These are phyloP conservation scores for Penicillium glabrum DNA, from an alignment of 2,329 filamentous ascomycete genomes.

Conservation along the genomic window DNA sequence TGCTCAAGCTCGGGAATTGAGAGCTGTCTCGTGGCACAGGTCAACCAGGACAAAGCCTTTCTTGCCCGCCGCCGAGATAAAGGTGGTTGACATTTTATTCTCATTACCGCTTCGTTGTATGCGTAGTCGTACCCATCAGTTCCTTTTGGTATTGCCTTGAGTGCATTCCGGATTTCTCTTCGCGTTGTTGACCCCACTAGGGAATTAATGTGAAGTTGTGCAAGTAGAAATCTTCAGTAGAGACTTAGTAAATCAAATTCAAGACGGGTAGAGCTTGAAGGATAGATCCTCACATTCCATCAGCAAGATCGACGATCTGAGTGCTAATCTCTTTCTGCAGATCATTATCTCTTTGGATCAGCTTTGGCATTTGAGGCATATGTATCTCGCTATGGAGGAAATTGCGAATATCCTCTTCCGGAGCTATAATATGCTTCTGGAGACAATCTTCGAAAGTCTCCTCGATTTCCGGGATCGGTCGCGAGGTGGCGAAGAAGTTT, in stretches of 20 bases:
- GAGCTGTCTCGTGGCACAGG: conserved; percentile 36
- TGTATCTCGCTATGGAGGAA: not conserved
- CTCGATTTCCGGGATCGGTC: not conserved
- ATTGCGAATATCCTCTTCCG: not conserved
- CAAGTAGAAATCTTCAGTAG: conserved; percentile 25
- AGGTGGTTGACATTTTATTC: conserved; percentile 38
- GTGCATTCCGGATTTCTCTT: conserved; percentile 32
- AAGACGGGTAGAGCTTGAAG: not conserved
- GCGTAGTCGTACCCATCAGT: conserved; percentile 35
- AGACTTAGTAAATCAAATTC: not conserved
- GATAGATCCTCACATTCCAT: not conserved
- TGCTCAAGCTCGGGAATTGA: conserved; percentile 41
- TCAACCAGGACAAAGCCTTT: conserved; percentile 44
- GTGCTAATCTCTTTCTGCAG: not conserved
- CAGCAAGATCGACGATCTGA: not conserved
- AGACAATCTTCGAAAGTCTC: not conserved
- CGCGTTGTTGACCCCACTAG: conserved; percentile 11
- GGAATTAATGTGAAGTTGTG: conserved; percentile 22
- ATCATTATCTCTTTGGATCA: not conserved
- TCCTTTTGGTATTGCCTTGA: conserved; percentile 33
- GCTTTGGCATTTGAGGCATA: not conserved
- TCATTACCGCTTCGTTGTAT: conserved; percentile 45
- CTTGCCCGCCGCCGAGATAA: conserved; percentile 38
- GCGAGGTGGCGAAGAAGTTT: not conserved
- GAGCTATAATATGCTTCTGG: not conserved